Conservation (phyloP, 345 rosid species). For the Raphanus sativus region DNA sequence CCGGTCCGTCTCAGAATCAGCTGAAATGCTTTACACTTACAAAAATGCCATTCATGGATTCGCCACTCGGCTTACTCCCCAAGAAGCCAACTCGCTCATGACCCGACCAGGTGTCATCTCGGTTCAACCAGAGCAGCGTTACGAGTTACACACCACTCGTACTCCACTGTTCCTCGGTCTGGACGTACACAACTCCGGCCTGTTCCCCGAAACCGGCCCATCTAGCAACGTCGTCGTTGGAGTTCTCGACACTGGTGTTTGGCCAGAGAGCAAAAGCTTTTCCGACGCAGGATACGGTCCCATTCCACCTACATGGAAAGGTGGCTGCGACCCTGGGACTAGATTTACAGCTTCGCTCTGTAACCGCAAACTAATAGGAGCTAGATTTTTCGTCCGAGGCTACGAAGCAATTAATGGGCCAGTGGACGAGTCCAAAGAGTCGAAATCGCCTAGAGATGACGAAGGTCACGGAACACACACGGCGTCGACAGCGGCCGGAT, state of each 20-base stretch:
- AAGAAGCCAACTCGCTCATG: conserved; percentile 49
- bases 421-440: conserved; percentile 48
- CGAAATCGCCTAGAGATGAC: conserved; percentile 59
- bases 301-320: conserved; percentile 60
- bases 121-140: conserved; percentile 48
- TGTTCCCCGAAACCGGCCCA: conserved; percentile 37
- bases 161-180: conserved; percentile 67
- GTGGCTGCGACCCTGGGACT: conserved; percentile 58
- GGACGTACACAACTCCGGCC: conserved; percentile 22
- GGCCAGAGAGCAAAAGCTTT: conserved; percentile 63
- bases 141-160: conserved; percentile 62
- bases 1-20: conserved; percentile 58
- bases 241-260: conserved; percentile 57
- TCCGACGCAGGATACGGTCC: conserved; percentile 54
- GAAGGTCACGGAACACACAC: conserved; percentile 76
- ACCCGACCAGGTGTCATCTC: conserved; percentile 48
- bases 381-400: conserved; percentile 51
- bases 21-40: conserved; percentile 57
- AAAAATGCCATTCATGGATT: conserved; percentile 58
- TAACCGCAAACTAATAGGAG: conserved; percentile 65
- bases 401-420: conserved; percentile 53
- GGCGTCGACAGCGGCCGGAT: conserved; percentile 68
- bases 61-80: conserved; percentile 44
- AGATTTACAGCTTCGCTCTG: conserved; percentile 48
- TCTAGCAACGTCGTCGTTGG: conserved; percentile 51